phyloP scores from a whole-genome alignment of 2,329 filamentous ascomycete genomes.

The Knufia petricola region DNA sequence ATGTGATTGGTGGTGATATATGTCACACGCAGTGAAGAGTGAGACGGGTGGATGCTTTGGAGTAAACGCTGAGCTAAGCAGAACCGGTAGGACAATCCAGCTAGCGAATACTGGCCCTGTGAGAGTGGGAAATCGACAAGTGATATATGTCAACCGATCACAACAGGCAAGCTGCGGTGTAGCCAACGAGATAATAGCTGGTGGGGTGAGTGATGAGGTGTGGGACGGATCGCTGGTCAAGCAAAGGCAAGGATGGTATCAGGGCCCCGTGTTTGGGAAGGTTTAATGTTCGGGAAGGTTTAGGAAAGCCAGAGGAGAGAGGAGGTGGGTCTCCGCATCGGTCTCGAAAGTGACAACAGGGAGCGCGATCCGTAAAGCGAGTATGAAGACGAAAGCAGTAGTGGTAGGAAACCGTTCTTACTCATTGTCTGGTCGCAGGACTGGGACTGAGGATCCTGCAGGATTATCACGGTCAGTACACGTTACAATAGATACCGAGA shows the following conservation, averaged over 20 bases:
- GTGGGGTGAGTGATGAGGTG: slow-evolving; percentile 8
- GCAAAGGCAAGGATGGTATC: slow-evolving; percentile 10
- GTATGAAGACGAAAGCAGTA: neutral
- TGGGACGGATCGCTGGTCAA: slow-evolving; percentile 12
- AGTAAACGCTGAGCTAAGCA: slow-evolving; percentile 4
- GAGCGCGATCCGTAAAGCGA: slow-evolving; percentile 1
- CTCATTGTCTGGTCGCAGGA: neutral
- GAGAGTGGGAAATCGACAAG: slow-evolving; percentile 12
- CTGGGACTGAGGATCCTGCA: slow-evolving; percentile 4
- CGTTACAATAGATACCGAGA: slow-evolving; percentile 1
- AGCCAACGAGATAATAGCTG: slow-evolving; percentile 7
- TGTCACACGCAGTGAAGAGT: neutral
- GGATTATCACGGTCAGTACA: slow-evolving; percentile 9
- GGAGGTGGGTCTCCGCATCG: neutral
- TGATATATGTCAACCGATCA: slow-evolving; percentile 17
- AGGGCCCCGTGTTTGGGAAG: slow-evolving; percentile 2
- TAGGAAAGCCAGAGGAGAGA: too few relatives aligned
- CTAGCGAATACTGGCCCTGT: slow-evolving; percentile 15
- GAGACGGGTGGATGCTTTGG: neutral
- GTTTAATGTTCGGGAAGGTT: too few relatives aligned
- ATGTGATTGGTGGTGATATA: slow-evolving; percentile 11
- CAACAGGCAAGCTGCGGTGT: neutral
- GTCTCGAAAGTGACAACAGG: neutral
- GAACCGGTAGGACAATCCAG: slow-evolving; percentile 9
- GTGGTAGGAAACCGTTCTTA: slow-evolving; percentile 3